Evolutionary conservation across 768 basidiomycete genomes (phyloP), one percentile per base, ranked within the genome.

Genomic region (Russula griseocarnosa): DNA sequence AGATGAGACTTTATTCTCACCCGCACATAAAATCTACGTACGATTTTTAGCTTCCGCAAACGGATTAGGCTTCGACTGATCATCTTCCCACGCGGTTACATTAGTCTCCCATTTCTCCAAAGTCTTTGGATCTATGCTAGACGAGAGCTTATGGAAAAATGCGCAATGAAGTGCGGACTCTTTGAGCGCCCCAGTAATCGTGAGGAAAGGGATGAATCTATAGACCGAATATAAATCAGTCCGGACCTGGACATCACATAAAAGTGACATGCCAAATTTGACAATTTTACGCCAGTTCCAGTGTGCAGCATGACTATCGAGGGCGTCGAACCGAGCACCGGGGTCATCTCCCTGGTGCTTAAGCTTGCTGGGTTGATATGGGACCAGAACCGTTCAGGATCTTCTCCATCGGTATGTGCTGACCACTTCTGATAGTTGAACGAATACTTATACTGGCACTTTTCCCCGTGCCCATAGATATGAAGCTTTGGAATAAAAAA

Each of bases 341-440:
- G 36, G n/a, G 34, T 3, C 53, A 55, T 55, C 36, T 55, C 53
- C 14, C 24, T 38, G 10, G 53, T 55, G 14, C 53, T 55, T 24
- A 55, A n/a, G 53, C 53, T 55, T 22, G 22, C 36, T 0, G 36
- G 53, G 18, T 55, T 55, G 1, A 55, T 55, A 55, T 55, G 53
- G 11, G 53, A 22, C 36, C 53, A 55, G 34, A 36, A 55, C 22
- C 36, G 7, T 16, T 55, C 36, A 1, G 53, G 53, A 7, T 55
- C 53, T 24, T 55, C 36, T 36, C 53, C 36, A 26, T 55, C 53
- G 16, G 36, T 55, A 55, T 2, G 22, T 34, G 34, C 53, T 9
- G 36, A 55, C 34, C 34, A 55, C 52, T 28, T 53, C 7, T 24
- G 36, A 16, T 13, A 55, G 53, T 55, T 55, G 53, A 55, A 55